phyloP scores from a whole-genome alignment of 1,139 yeast species.

The Pichia sp. region DNA sequence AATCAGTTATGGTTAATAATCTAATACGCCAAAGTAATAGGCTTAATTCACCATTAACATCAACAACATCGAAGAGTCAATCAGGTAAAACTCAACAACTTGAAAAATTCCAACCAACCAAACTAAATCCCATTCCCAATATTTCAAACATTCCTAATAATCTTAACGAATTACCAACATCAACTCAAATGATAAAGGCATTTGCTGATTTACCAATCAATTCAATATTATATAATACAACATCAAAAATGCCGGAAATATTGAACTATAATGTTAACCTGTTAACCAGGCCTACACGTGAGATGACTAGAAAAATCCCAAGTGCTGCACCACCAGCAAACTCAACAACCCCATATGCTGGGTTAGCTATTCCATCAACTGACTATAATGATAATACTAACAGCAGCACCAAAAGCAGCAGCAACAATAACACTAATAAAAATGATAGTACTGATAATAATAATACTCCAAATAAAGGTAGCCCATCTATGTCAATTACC shows the following conservation, averaged over 20 bases:
- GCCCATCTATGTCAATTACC: not conserved
- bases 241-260: not conserved
- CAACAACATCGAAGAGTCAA: not conserved
- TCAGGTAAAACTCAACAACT: not conserved
- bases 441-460: not conserved
- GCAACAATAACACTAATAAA: not conserved
- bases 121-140: not conserved
- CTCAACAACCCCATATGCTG: not conserved
- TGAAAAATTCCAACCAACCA: not conserved
- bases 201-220: not conserved
- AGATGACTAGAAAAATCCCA: not conserved
- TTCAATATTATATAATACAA: not conserved
- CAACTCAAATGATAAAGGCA: not conserved
- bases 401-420: not conserved
- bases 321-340: not conserved
- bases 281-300: not conserved
- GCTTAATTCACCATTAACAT: not conserved
- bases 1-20: constrained; percentile 16
- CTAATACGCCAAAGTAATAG: constrained; percentile 7
- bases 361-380: not conserved
- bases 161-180: not conserved
- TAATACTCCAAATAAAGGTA: not conserved
- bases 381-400: not conserved
- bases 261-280: not conserved
- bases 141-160: not conserved